A percentile compares a stretch with the other conserved stretches of the same genome.
These are phyloP conservation scores for Omphalea diandra DNA, from an alignment of 441 rosid species.

Conservation along the genomic window DNA sequence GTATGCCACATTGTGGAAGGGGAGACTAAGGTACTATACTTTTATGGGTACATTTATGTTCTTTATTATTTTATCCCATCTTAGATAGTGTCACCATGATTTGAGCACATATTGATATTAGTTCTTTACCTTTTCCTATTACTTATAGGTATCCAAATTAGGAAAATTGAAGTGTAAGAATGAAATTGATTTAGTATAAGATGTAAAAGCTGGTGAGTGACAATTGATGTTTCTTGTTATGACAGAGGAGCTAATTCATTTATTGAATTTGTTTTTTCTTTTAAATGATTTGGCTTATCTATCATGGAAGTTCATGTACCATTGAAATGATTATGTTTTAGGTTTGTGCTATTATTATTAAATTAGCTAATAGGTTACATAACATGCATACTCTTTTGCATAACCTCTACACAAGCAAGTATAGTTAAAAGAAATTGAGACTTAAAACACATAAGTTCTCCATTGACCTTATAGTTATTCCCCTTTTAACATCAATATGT, in stretches of 20 bases:
- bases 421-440: conserved; percentile 3
- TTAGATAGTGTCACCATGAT: conserved; percentile 11
- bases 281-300: background rate
- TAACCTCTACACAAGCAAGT: conserved; percentile 98
- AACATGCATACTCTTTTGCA: conserved; percentile 95
- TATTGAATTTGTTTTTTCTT: background rate
- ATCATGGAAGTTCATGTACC: conserved; percentile 15
- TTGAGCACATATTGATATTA: conserved; percentile 18
- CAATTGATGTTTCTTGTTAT: conserved; percentile 96
- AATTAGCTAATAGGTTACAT: conserved; percentile 96
- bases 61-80: conserved; percentile 7
- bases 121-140: conserved; percentile 20
- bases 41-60: conserved; percentile 21
- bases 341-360: conserved; percentile 98
- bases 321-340: conserved; percentile 38
- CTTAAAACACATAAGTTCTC: conserved; percentile 12
- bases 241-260: conserved; percentile 82
- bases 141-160: conserved; percentile 92
- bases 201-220: conserved; percentile 97
- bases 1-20: conserved; percentile 97
- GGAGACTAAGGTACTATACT: conserved; percentile 83
- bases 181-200: conserved; percentile 69
- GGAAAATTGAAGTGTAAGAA: conserved; percentile 88
- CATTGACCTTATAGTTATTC: conserved; percentile 22
- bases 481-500: conserved; percentile 30